These are phyloP conservation scores for Datisca glomerata DNA, from an alignment of 306 rosid genomes.

Conservation along the genomic window DNA sequence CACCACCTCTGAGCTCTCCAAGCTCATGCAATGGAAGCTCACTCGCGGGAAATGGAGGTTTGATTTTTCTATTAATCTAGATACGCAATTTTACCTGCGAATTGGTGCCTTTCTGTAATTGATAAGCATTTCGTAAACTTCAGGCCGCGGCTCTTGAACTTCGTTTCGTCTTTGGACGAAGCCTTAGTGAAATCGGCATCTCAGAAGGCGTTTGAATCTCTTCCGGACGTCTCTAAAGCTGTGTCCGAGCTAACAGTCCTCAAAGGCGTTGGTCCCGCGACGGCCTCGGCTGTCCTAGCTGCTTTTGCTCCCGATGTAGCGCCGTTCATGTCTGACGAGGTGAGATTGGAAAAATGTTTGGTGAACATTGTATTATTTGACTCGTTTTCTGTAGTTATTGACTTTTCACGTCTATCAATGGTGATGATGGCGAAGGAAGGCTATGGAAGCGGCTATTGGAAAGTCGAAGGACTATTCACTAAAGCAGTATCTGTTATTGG, in stretches of 20 bases:
- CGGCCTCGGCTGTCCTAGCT: constrained; percentile 76
- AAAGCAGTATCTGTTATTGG: constrained; percentile 69
- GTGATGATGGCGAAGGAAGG: constrained; percentile 27
- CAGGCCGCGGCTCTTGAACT: constrained; percentile 84
- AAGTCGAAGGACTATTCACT: constrained; percentile 69
- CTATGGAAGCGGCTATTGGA: constrained; percentile 72
- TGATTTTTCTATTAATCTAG: not conserved
- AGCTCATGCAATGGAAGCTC: constrained; percentile 90
- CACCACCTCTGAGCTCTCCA: constrained; percentile 59
- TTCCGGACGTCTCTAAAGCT: constrained; percentile 63
- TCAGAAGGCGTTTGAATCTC: constrained; percentile 48
- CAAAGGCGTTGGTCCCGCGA: constrained; percentile 87
- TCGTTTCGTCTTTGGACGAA: constrained; percentile 63
- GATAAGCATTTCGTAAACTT: constrained; percentile 1
- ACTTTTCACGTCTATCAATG: not conserved
- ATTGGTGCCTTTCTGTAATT: not conserved
- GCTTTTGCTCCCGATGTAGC: constrained; percentile 57
- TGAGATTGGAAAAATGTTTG: constrained; percentile 4
- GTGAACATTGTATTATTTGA: not conserved
- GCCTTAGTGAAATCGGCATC: constrained; percentile 42
- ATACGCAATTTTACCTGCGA: no score
- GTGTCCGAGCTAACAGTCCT: constrained; percentile 55
- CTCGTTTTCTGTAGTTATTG: not conserved
- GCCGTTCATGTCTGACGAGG: constrained; percentile 97
- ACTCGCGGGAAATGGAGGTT: constrained; percentile 94